A percentile compares a stretch with the other conserved stretches of the same genome.
Evolutionary conservation across 345 rosid genomes (phyloP).

Genomic region (Jatropha curcas): DNA sequence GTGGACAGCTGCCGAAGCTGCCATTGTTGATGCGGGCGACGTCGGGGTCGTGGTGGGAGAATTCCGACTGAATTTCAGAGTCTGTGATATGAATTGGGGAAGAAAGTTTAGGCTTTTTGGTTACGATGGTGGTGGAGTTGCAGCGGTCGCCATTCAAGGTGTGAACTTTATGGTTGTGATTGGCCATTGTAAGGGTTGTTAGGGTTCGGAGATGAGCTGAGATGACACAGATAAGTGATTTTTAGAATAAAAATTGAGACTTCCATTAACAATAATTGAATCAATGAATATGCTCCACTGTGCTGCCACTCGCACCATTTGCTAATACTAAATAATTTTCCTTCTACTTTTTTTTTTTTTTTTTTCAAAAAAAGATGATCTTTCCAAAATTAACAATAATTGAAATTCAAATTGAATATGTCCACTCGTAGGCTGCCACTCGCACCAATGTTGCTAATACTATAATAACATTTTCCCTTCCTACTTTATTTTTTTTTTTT

Average conservation of each 20-base stretch:
- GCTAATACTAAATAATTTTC: background rate
- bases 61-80: constrained; percentile 59
- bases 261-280: background rate
- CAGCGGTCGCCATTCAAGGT: constrained; percentile 25
- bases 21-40: constrained; percentile 86
- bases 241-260: background rate
- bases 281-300: background rate
- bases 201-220: constrained; percentile 40
- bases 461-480: too few relatives aligned
- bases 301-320: constrained; percentile 4
- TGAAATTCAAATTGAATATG: too few relatives aligned
- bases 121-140: constrained; percentile 25
- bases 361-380: background rate
- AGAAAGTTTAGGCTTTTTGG: constrained; percentile 43
- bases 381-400: too few relatives aligned
- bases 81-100: constrained; percentile 28
- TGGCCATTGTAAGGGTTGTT: constrained; percentile 5
- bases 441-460: too few relatives aligned
- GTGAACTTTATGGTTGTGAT: constrained; percentile 30
- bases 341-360: too few relatives aligned
- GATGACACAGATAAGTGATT: constrained; percentile 1
- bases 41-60: constrained; percentile 70
- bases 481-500: too few relatives aligned
- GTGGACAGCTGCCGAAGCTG: constrained; percentile 86
- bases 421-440: too few relatives aligned